phyloP scores from a whole-genome alignment of 2,329 filamentous ascomycete species.

The Huntiella savannae region DNA sequence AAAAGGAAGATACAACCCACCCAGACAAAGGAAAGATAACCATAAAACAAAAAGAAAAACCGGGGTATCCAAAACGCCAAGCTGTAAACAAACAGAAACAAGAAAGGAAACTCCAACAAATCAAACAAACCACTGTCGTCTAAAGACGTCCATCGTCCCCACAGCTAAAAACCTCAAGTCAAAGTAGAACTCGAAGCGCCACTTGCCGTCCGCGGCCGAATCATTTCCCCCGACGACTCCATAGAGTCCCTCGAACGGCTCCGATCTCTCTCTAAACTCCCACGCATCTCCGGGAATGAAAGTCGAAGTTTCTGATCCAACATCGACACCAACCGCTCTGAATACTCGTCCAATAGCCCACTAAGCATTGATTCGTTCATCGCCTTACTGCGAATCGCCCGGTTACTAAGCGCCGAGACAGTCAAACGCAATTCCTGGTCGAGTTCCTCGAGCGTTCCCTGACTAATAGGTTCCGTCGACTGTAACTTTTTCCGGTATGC shows the following conservation, averaged over 20 bases:
- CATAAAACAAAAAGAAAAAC: neutral
- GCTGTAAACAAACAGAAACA: conserved; percentile 12
- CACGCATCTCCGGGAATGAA: conserved; percentile 18
- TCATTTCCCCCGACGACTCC: conserved; percentile 14
- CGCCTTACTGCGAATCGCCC: conserved; percentile 32
- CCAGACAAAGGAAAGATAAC: neutral
- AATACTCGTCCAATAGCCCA: conserved; percentile 56
- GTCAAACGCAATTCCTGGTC: conserved; percentile 47
- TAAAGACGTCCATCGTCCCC: neutral
- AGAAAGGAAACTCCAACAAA: conserved; percentile 5
- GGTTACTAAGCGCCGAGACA: conserved; percentile 38
- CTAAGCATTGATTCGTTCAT: conserved; percentile 40
- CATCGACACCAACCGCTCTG: conserved; percentile 49
- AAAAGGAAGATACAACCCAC: neutral
- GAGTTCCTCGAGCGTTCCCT: conserved; percentile 40
- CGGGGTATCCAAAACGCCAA: neutral
- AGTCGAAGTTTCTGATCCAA: conserved; percentile 52
- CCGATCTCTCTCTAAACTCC: conserved; percentile 12
- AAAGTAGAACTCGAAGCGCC: conserved; percentile 18
- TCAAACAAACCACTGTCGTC: conserved; percentile 2
- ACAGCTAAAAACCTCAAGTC: conserved; percentile 3
- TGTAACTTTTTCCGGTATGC: conserved; percentile 44
- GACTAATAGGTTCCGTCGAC: conserved; percentile 34
- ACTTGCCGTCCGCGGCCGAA: conserved; percentile 18
- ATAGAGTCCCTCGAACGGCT: conserved; percentile 1